phyloP scores from a whole-genome alignment of 2,329 filamentous ascomycete genomes.

The Cercospora sesami region DNA sequence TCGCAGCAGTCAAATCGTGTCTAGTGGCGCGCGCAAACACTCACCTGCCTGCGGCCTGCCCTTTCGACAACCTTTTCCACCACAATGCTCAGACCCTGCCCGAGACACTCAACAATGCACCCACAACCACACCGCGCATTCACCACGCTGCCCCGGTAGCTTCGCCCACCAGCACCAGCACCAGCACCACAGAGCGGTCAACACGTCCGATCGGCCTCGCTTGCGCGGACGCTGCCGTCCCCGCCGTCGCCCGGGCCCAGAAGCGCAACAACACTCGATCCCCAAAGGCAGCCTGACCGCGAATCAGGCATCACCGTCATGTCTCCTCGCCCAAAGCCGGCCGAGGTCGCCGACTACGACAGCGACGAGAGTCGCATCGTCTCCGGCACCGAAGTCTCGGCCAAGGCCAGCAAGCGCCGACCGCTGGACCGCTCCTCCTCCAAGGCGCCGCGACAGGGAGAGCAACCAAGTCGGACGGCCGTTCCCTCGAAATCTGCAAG shows the following conservation, averaged over 20 bases:
- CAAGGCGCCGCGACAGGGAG: slow-evolving; percentile 33
- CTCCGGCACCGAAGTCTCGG: slow-evolving; percentile 48
- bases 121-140: slow-evolving; percentile 13
- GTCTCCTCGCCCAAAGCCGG: slow-evolving; percentile 22
- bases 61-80: slow-evolving; percentile 16
- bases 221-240: slow-evolving; percentile 11
- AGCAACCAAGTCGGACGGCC: slow-evolving; percentile 41
- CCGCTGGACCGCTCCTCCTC: slow-evolving; percentile 30
- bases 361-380: slow-evolving; percentile 45
- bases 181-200: slow-evolving; percentile 1
- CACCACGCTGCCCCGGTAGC: neutral
- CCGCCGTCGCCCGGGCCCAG: slow-evolving; percentile 12
- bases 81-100: slow-evolving; percentile 24
- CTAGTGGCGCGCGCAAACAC: slow-evolving; percentile 32
- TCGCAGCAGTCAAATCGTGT: neutral
- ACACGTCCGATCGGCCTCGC: slow-evolving; percentile 2
- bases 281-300: neutral
- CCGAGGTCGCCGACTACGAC: slow-evolving; percentile 44
- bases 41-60: slow-evolving; percentile 27
- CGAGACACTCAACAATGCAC: slow-evolving; percentile 33
- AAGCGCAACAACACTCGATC: slow-evolving; percentile 1
- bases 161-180: neutral
- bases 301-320: slow-evolving; percentile 12
- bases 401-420: slow-evolving; percentile 43
- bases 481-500: slow-evolving; percentile 44